These are phyloP conservation scores for Citrus hindsii DNA, from an alignment of 345 rosid genomes.

Conservation along the genomic window DNA sequence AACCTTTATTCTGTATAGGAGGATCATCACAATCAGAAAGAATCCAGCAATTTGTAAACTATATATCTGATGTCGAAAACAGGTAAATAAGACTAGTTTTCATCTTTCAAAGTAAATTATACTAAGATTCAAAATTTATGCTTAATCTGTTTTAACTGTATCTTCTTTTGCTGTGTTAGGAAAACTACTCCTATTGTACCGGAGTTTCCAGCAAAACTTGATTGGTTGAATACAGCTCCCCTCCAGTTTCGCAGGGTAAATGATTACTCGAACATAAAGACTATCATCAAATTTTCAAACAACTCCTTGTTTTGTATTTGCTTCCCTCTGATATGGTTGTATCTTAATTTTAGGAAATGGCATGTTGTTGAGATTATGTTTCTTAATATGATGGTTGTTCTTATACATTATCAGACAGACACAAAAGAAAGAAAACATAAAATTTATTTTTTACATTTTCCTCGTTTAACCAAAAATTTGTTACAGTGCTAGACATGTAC, in stretches of 20 bases:
- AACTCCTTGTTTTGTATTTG: background rate
- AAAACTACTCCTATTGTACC: slow-evolving; percentile 69
- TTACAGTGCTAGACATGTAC: background rate
- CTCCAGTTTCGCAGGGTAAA: slow-evolving; percentile 77
- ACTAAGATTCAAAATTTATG: background rate
- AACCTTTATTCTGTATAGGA: slow-evolving; percentile 32
- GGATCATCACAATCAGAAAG: slow-evolving; percentile 43
- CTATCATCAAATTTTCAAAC: background rate
- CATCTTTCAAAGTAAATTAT: background rate
- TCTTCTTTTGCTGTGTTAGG: slow-evolving; percentile 30
- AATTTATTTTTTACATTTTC: background rate
- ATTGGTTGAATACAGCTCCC: slow-evolving; percentile 90
- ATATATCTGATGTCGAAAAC: slow-evolving; percentile 74
- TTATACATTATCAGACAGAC: background rate
- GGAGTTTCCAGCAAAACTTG: slow-evolving; percentile 80
- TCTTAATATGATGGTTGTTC: background rate
- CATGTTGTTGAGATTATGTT: background rate
- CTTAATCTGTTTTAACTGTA: slow-evolving; percentile 8
- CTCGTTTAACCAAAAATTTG: background rate
- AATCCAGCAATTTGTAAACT: slow-evolving; percentile 66
- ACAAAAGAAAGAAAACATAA: background rate
- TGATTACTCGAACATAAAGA: background rate
- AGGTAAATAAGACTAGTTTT: slow-evolving; percentile 38
- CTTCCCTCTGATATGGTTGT: background rate
- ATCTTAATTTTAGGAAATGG: background rate